Conservation (phyloP, 345 rosid species). For the Cardamine resedifolia region DNA sequence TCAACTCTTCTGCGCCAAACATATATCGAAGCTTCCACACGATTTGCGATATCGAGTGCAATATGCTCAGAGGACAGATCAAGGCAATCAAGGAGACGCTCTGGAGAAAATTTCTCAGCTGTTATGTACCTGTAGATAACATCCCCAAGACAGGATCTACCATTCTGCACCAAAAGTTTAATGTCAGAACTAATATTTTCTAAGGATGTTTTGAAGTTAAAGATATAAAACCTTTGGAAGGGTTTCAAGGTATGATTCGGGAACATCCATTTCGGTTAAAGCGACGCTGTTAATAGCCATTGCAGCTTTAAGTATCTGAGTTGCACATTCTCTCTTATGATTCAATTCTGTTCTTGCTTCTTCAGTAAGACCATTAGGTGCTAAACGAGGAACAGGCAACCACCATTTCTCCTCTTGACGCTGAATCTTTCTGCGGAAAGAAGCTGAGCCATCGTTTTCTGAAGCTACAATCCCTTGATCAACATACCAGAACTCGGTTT, state of each 20-base stretch:
- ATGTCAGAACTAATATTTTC: not conserved
- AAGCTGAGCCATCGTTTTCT: constrained; percentile 78
- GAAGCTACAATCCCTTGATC: constrained; percentile 90
- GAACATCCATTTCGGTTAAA: constrained; percentile 89
- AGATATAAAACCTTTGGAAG: constrained; percentile 71
- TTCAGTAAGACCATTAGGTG: constrained; percentile 75
- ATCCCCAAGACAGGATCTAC: constrained; percentile 85
- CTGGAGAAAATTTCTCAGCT: constrained; percentile 81
- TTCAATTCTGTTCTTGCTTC: constrained; percentile 72
- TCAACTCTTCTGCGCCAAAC: constrained; percentile 76
- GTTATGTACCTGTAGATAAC: constrained; percentile 75
- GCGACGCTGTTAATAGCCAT: constrained; percentile 80
- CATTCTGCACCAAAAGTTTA: constrained; percentile 55
- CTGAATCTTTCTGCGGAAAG: constrained; percentile 70
- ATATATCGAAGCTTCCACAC: constrained; percentile 81
- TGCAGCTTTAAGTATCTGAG: constrained; percentile 92
- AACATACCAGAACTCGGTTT: constrained; percentile 89
- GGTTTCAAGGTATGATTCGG: constrained; percentile 75
- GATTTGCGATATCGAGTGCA: constrained; percentile 87
- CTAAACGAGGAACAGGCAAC: constrained; percentile 95
- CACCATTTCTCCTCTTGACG: constrained; percentile 99
- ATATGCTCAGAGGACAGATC: constrained; percentile 87
- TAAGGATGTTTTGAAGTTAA: not conserved
- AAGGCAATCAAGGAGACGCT: constrained; percentile 81
- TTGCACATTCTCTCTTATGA: constrained; percentile 72